These are phyloP conservation scores for Sclerospora graminicola DNA, from an alignment of 352 stramenopile species.

Conservation along the genomic window DNA sequence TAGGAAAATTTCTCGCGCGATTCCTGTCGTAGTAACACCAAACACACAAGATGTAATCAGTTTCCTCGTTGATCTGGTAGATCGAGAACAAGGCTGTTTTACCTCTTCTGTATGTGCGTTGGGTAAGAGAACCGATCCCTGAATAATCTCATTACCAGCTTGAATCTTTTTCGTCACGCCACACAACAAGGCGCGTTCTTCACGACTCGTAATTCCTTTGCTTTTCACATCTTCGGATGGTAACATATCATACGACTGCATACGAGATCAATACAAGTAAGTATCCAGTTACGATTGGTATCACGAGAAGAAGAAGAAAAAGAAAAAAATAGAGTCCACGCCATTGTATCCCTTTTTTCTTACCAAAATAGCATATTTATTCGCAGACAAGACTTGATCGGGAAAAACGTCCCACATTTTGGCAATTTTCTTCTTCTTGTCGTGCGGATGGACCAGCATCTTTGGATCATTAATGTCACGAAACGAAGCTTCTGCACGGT, in stretches of 20 bases:
- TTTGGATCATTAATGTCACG: slow-evolving; percentile 51
- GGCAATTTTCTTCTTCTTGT: slow-evolving; percentile 69
- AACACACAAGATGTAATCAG: slow-evolving; percentile 3
- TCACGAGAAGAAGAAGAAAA: no score
- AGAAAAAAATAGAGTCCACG: no score
- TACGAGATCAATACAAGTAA: no score
- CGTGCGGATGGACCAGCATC: slow-evolving; percentile 70
- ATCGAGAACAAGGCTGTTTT: slow-evolving; percentile 10
- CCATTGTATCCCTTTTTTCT: slow-evolving; percentile 2
- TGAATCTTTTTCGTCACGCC: slow-evolving; percentile 62
- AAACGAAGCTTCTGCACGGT: slow-evolving; percentile 77
- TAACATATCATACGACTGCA: slow-evolving; percentile 77
- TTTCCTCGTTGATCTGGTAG: not conserved
- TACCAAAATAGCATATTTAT: slow-evolving; percentile 80
- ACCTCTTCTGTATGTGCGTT: slow-evolving; percentile 43
- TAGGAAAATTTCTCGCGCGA: slow-evolving; percentile 70
- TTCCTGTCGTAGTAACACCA: slow-evolving; percentile 38
- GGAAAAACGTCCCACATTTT: slow-evolving; percentile 80
- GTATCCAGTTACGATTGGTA: no score
- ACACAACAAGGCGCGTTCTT: slow-evolving; percentile 60
- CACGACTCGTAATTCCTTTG: slow-evolving; percentile 56
- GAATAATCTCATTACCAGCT: slow-evolving; percentile 42
- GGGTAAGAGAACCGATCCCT: slow-evolving; percentile 69
- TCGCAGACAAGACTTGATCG: slow-evolving; percentile 61
- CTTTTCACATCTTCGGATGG: slow-evolving; percentile 72